phyloP scores from a whole-genome alignment of 2,329 filamentous ascomycete genomes.

The Penicillium carneum region DNA sequence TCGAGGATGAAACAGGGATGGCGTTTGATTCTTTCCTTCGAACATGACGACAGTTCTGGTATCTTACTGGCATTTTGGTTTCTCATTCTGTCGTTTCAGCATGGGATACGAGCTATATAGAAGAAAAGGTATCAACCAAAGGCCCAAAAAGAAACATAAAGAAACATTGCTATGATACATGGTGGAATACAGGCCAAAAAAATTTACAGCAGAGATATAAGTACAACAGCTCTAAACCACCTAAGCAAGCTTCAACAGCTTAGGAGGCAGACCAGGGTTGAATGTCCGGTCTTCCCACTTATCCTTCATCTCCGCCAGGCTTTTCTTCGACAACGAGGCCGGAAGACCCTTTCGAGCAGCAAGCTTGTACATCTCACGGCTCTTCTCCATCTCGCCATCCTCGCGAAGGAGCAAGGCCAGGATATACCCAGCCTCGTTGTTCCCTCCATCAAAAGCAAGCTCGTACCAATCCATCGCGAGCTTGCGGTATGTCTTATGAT shows the following conservation, averaged over 20 bases:
- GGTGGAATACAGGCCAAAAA: not conserved
- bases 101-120: conserved; percentile 5
- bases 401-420: conserved; percentile 42
- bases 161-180: conserved; percentile 3
- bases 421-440: conserved; percentile 36
- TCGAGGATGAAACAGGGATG: not conserved
- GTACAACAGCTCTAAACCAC: not conserved
- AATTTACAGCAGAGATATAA: conserved; percentile 1
- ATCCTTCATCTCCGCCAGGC: conserved; percentile 24
- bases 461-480: conserved; percentile 48
- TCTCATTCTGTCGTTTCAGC: not conserved
- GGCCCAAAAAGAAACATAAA: not conserved
- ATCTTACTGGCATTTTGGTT: not conserved
- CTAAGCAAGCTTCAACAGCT: conserved; percentile 6
- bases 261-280: conserved; percentile 8
- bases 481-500: conserved; percentile 35
- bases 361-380: conserved; percentile 27
- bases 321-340: conserved; percentile 14
- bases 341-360: conserved; percentile 21
- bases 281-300: conserved; percentile 35
- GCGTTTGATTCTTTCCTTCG: conserved; percentile 2
- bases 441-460: conserved; percentile 34
- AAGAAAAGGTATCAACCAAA: not conserved
- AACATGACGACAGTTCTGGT: not conserved
- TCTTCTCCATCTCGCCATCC: conserved; percentile 28